Evolutionary conservation across 345 rosid genomes (phyloP).

Genomic region (Trapa bicornis): DNA sequence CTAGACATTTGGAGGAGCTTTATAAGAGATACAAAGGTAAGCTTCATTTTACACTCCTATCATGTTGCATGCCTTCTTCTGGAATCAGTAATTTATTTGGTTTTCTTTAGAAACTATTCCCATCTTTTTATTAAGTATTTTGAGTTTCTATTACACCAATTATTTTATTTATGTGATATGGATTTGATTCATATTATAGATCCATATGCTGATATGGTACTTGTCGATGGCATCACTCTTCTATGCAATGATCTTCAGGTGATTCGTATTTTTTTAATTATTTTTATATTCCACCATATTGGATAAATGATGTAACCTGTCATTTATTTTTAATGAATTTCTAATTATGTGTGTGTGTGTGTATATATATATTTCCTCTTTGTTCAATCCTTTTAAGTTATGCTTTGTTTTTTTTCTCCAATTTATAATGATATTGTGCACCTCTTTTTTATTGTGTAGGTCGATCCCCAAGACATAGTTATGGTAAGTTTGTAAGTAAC

Average conservation of each 20-base stretch:
- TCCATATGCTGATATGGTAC: constrained; percentile 32
- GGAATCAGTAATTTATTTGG: neutral
- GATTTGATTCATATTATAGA: constrained; percentile 17
- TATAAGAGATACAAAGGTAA: constrained; percentile 86
- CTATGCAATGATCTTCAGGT: constrained; percentile 45
- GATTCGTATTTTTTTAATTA: neutral
- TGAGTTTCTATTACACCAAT: neutral
- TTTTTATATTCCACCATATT: neutral
- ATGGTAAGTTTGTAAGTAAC: constrained; percentile 42
- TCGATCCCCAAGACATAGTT: constrained; percentile 98
- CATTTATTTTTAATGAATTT: neutral
- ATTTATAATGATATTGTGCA: constrained; percentile 9
- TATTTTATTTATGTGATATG: neutral
- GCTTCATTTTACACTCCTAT: constrained; percentile 6
- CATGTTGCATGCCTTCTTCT: neutral
- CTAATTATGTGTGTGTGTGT: neutral
- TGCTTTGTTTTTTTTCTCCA: neutral
- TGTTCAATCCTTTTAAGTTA: neutral
- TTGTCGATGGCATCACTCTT: constrained; percentile 36
- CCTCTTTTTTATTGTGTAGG: constrained; percentile 33
- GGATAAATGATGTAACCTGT: neutral
- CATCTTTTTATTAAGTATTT: neutral
- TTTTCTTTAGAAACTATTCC: neutral
- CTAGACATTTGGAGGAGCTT: constrained; percentile 85
- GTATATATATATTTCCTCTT: neutral